phyloP scores from a whole-genome alignment of 148 eudicot genomes.

The Hydrangea macrophylla region DNA sequence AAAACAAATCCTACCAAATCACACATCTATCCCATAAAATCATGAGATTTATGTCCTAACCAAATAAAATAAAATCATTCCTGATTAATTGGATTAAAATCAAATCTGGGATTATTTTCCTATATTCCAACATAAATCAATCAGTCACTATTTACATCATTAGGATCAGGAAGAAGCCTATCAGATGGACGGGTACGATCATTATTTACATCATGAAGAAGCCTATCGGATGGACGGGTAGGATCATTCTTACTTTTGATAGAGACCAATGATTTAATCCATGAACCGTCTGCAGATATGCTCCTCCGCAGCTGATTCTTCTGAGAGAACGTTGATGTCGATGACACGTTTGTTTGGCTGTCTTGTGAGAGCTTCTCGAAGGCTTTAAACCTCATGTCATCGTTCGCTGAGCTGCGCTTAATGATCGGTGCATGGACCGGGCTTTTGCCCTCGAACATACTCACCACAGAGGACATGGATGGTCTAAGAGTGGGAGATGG shows the following conservation, averaged over 20 bases:
- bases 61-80: too few relatives aligned
- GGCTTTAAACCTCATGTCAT: conserved; percentile 41
- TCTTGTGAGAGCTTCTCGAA: conserved; percentile 40
- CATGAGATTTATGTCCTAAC: too few relatives aligned
- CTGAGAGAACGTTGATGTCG: conserved; percentile 31
- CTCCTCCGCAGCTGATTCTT: conserved; percentile 30
- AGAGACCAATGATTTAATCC: conserved; percentile 40
- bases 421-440: conserved; percentile 55
- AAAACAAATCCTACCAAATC: too few relatives aligned
- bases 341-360: conserved; percentile 33
- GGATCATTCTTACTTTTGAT: conserved; percentile 25
- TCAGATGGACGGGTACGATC: too few relatives aligned
- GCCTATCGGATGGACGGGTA: too few relatives aligned
- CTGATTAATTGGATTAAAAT: too few relatives aligned
- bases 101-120: too few relatives aligned
- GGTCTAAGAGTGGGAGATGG: conserved; percentile 70
- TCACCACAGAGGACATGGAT: conserved; percentile 63
- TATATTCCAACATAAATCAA: too few relatives aligned
- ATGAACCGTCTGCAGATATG: conserved; percentile 48
- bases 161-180: conserved; percentile 34
- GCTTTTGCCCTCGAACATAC: conserved; percentile 55
- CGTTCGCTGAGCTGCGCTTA: conserved; percentile 24
- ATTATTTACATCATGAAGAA: conserved; percentile 23
- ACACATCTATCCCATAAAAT: too few relatives aligned
- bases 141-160: conserved; percentile 13